phyloP scores from a whole-genome alignment of 257 asterid genomes.

The Rehmannia glutinosa region DNA sequence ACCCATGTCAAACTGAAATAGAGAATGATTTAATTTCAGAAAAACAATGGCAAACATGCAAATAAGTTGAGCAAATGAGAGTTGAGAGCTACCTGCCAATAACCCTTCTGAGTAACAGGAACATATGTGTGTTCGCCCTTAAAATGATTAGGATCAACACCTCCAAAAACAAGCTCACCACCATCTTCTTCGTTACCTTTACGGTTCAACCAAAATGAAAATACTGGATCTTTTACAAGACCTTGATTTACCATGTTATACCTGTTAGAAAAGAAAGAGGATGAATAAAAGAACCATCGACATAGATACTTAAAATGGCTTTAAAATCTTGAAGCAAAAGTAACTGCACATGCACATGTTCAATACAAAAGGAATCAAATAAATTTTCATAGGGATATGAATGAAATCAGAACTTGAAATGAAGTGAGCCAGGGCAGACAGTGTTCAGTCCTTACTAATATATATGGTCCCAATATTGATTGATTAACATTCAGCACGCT shows the following conservation, averaged over 20 bases:
- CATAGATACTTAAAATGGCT: neutral
- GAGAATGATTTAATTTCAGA: neutral
- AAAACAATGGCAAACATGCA: slow-evolving; percentile 1
- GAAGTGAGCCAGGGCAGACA: too few species aligned
- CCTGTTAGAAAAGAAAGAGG: slow-evolving; percentile 35
- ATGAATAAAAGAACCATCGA: neutral
- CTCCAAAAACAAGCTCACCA: slow-evolving; percentile 89
- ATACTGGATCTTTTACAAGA: slow-evolving; percentile 61
- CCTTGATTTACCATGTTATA: slow-evolving; percentile 79
- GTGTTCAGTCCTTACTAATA: too few species aligned
- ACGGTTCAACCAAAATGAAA: slow-evolving; percentile 86
- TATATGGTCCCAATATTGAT: too few species aligned
- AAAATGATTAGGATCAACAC: slow-evolving; percentile 74
- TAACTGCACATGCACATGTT: too few species aligned
- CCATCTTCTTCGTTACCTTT: slow-evolving; percentile 61
- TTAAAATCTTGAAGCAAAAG: neutral
- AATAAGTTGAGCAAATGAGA: neutral
- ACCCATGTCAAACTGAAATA: slow-evolving; percentile 76
- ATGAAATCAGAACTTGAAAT: too few species aligned
- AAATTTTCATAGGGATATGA: too few species aligned
- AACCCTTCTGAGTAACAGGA: slow-evolving; percentile 81
- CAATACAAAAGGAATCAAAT: too few species aligned
- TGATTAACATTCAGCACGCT: too few species aligned
- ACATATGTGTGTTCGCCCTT: slow-evolving; percentile 85
- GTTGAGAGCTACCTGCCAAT: slow-evolving; percentile 74